Evolutionary conservation across 2,329 filamentous ascomycete genomes (phyloP).

Genomic region (Cladosporium sp.): DNA sequence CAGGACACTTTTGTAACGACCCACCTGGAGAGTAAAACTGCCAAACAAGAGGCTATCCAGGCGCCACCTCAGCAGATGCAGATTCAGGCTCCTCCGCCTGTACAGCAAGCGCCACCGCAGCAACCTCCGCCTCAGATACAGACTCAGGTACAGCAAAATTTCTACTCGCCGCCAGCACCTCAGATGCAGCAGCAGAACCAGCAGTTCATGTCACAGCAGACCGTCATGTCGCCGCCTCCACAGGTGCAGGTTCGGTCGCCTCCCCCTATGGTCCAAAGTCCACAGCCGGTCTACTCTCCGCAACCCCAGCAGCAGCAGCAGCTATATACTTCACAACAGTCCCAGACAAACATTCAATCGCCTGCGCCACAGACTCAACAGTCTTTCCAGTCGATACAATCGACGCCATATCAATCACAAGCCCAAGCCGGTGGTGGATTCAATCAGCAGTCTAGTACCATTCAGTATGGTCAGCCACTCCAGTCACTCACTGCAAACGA

Average conservation of each 20-base stretch:
- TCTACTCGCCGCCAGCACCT: not conserved
- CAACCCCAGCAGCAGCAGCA: not conserved
- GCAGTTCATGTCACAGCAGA: not conserved
- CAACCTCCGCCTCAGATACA: not conserved
- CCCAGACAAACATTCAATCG: not conserved
- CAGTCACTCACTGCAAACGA: not conserved
- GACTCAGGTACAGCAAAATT: not conserved
- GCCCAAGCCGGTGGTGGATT: not conserved
- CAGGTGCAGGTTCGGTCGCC: not conserved
- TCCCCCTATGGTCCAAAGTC: not conserved
- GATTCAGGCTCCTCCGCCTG: not conserved
- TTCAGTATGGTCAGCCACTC: not conserved
- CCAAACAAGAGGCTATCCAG: not conserved
- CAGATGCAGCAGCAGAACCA: not conserved
- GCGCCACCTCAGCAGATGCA: conserved; percentile 1
- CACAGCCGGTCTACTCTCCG: not conserved
- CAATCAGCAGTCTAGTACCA: not conserved
- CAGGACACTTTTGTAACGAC: conserved; percentile 2
- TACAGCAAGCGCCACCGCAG: not conserved
- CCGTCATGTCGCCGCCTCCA: not conserved
- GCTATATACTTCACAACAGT: not conserved
- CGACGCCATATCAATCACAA: not conserved
- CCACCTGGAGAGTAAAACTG: not conserved
- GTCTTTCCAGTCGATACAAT: not conserved
- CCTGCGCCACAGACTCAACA: not conserved